Evolutionary conservation across 441 rosid genomes (phyloP).

Genomic region (Syzygium malaccense): DNA sequence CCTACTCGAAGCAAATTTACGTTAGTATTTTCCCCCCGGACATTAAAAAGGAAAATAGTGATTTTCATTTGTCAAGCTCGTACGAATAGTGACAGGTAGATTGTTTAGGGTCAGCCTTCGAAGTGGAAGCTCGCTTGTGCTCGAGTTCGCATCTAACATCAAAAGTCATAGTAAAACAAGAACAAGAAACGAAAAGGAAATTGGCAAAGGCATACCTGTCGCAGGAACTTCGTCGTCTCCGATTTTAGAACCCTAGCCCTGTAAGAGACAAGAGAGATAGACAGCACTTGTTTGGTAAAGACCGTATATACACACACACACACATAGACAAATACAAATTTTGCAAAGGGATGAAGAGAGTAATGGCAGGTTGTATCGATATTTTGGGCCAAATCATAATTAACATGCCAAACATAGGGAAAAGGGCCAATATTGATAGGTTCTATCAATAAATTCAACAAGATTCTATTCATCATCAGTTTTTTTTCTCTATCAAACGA

Average conservation of each 20-base stretch:
- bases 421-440: neutral
- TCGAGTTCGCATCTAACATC: neutral
- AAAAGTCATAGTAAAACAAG: neutral
- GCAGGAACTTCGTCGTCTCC: neutral
- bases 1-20: neutral
- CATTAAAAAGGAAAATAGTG: neutral
- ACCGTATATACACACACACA: neutral
- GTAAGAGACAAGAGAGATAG: neutral
- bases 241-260: neutral
- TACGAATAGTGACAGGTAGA: neutral
- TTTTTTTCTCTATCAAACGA: neutral
- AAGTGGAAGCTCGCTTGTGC: neutral
- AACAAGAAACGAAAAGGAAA: neutral
- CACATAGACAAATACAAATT: neutral
- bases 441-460: neutral
- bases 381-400: neutral
- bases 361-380: neutral
- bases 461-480: neutral
- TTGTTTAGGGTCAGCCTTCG: neutral
- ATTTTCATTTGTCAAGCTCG: neutral
- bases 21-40: neutral
- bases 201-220: neutral
- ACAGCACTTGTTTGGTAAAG: neutral
- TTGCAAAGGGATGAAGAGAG: neutral
- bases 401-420: neutral